phyloP scores from a whole-genome alignment of 2,329 filamentous ascomycete genomes.

The Sarocladium strictum region DNA sequence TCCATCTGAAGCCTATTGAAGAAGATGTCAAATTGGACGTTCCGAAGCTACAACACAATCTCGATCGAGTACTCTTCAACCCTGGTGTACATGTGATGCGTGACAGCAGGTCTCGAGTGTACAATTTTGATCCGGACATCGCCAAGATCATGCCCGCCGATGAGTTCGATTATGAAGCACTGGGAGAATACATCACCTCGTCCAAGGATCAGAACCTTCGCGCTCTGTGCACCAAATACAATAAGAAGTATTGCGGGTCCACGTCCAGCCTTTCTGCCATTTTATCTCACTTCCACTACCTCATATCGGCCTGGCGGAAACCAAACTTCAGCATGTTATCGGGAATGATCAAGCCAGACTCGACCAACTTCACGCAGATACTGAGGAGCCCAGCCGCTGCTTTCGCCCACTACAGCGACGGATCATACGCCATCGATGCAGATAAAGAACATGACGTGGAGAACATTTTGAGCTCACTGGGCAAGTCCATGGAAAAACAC shows the following conservation, averaged over 20 bases:
- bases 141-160: conserved; percentile 86
- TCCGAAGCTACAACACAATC: conserved; percentile 63
- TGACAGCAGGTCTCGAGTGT: conserved; percentile 80
- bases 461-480: conserved; percentile 84
- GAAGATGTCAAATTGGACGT: conserved; percentile 22
- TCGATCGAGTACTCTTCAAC: conserved; percentile 93
- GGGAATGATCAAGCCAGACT: conserved; percentile 55
- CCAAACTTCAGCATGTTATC: conserved; percentile 65
- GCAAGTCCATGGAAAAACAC: conserved; percentile 94
- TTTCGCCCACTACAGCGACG: conserved; percentile 77
- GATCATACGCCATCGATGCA: conserved; percentile 88
- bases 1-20: background rate
- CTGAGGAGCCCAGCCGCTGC: conserved; percentile 69
- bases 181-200: conserved; percentile 86
- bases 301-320: conserved; percentile 77
- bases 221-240: conserved; percentile 57
- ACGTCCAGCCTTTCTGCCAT: conserved; percentile 94
- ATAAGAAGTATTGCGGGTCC: conserved; percentile 83
- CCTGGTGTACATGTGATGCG: conserved; percentile 87
- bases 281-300: conserved; percentile 85
- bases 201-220: conserved; percentile 73
- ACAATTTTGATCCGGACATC: conserved; percentile 95
- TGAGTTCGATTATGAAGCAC: conserved; percentile 85
- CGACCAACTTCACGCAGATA: conserved; percentile 64
- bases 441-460: conserved; percentile 86